A percentile compares a stretch with the other conserved stretches of the same genome.
These are phyloP conservation scores for Apium graveolens DNA, from an alignment of 129 eudicot genomes.

Conservation along the genomic window DNA sequence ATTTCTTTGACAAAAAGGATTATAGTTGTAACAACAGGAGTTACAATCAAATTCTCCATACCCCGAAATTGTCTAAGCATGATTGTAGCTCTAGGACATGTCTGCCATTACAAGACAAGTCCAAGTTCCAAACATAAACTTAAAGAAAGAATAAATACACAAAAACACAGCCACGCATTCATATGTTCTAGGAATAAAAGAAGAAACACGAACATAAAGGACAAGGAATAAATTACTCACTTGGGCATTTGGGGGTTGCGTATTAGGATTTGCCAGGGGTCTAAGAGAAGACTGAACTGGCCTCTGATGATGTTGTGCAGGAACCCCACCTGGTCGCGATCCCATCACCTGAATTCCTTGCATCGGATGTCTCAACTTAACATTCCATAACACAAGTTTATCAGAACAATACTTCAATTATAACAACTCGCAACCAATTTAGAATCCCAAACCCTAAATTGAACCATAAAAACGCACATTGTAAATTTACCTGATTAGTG, in stretches of 20 bases:
- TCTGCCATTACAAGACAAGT: neutral
- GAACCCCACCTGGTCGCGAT: slow-evolving; percentile 51
- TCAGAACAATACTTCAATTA: neutral
- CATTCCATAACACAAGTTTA: neutral
- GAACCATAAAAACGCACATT: neutral
- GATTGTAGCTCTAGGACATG: neutral
- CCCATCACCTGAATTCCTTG: slow-evolving; percentile 60
- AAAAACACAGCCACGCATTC: neutral
- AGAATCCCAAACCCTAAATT: neutral
- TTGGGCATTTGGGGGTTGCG: slow-evolving; percentile 50
- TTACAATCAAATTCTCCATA: neutral
- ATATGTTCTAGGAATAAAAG: neutral
- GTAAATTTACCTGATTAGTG: slow-evolving; percentile 24
- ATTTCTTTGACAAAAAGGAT: neutral
- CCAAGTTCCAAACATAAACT: neutral
- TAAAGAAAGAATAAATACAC: neutral
- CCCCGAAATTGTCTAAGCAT: neutral
- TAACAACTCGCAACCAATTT: neutral
- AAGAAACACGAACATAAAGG: neutral
- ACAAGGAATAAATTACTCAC: slow-evolving; percentile 28
- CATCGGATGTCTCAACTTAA: slow-evolving; percentile 49
- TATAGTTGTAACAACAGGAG: neutral
- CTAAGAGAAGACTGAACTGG: slow-evolving; percentile 55
- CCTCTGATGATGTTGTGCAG: slow-evolving; percentile 50
- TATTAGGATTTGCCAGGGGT: slow-evolving; percentile 43